A percentile compares a stretch with the other conserved stretches of the same genome.
phyloP scores from a whole-genome alignment of 768 basidiomycete genomes.

The Auricularia cornea region DNA sequence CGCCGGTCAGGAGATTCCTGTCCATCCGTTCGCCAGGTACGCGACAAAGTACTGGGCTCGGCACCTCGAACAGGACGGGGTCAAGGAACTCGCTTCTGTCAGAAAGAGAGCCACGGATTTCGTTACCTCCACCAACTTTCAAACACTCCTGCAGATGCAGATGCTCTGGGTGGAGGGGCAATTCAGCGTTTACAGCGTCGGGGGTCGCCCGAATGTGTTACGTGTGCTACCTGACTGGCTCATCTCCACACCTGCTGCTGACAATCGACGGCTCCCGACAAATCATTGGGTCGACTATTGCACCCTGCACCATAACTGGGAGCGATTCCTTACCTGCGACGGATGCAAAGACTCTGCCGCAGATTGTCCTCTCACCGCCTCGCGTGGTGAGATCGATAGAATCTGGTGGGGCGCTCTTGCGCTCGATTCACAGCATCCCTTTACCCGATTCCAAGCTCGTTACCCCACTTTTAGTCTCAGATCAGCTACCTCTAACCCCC shows the following conservation, averaged over 20 bases:
- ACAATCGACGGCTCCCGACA: neutral
- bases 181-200: slow-evolving; percentile 16
- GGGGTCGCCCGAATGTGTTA: slow-evolving; percentile 3
- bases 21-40: slow-evolving; percentile 21
- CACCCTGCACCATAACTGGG: slow-evolving; percentile 21
- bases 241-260: slow-evolving; percentile 1
- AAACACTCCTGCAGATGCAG: slow-evolving; percentile 25
- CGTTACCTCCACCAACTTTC: slow-evolving; percentile 22
- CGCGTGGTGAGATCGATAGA: slow-evolving; percentile 19
- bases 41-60: slow-evolving; percentile 28
- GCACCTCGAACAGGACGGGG: slow-evolving; percentile 17
- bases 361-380: slow-evolving; percentile 6
- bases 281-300: slow-evolving; percentile 17
- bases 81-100: slow-evolving; percentile 1
- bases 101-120: slow-evolving; percentile 13
- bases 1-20: too few species aligned
- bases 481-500: neutral
- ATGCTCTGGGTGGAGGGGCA: slow-evolving; percentile 22
- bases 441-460: slow-evolving; percentile 11
- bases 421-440: slow-evolving; percentile 16
- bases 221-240: slow-evolving; percentile 23
- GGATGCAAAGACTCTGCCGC: slow-evolving; percentile 1
- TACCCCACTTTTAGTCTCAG: neutral
- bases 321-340: slow-evolving; percentile 14
- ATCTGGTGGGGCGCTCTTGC: slow-evolving; percentile 24